These are phyloP conservation scores for Penicillium sp. DNA, from an alignment of 2,329 filamentous ascomycete genomes.

Conservation along the genomic window DNA sequence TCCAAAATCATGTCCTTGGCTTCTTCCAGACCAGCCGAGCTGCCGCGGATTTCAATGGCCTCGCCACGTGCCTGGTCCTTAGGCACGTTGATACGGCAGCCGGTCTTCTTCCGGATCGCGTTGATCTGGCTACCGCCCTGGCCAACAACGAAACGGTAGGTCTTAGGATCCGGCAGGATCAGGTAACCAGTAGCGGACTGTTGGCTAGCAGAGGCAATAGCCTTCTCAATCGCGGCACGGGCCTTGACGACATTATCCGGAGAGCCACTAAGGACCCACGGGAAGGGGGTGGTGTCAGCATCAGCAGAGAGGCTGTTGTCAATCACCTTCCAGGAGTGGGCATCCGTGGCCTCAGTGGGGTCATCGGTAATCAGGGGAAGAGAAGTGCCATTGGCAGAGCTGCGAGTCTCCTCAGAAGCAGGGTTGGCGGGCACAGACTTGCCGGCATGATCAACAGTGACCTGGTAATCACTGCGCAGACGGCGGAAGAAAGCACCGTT, in stretches of 20 bases:
- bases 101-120: conserved; percentile 84
- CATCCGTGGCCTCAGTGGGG: conserved; percentile 61
- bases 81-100: conserved; percentile 91
- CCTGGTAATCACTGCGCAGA: conserved; percentile 79
- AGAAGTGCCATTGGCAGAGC: conserved; percentile 57
- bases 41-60: conserved; percentile 86
- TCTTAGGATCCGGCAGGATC: conserved; percentile 82
- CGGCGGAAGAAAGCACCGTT: conserved; percentile 92
- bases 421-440: conserved; percentile 73
- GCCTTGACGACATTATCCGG: conserved; percentile 80
- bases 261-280: conserved; percentile 84
- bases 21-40: conserved; percentile 75
- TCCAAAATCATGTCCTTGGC: conserved; percentile 87
- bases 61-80: conserved; percentile 72
- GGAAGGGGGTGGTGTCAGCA: conserved; percentile 48
- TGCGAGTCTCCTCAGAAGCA: conserved; percentile 48
- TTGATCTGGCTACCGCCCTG: conserved; percentile 90
- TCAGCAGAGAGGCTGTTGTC: conserved; percentile 45
- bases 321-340: conserved; percentile 81
- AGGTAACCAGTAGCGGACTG: conserved; percentile 74
- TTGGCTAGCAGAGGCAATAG: conserved; percentile 61
- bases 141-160: conserved; percentile 88
- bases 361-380: conserved; percentile 95
- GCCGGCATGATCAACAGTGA: conserved; percentile 89
- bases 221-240: conserved; percentile 69